Conservation (phyloP, 306 rosid genomes). For the Rosa multiflora region DNA sequence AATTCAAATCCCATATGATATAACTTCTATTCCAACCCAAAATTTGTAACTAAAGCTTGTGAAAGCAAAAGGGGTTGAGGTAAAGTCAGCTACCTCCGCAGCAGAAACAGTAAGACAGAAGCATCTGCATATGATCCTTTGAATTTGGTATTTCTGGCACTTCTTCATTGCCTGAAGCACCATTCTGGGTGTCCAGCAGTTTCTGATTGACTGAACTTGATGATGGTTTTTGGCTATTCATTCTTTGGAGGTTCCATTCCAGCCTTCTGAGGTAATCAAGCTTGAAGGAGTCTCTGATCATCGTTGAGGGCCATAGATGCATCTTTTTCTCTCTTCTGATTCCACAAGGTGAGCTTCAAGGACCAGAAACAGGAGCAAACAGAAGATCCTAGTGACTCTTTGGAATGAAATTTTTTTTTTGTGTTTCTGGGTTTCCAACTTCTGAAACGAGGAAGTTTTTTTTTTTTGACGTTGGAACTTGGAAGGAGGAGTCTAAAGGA, state of each 20-base stretch:
- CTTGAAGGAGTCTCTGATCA: slow-evolving; percentile 44
- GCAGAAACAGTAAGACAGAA: slow-evolving; percentile 34
- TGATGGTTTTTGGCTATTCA: slow-evolving; percentile 29
- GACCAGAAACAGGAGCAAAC: neutral
- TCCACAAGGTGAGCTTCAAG: neutral
- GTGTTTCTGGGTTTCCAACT: neutral
- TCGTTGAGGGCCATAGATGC: slow-evolving; percentile 52
- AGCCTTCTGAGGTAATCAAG: slow-evolving; percentile 31
- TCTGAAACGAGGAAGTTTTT: neutral
- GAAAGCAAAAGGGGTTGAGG: neutral
- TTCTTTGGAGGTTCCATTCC: slow-evolving; percentile 40
- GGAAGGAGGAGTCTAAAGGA: neutral
- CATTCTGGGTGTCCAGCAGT: slow-evolving; percentile 24
- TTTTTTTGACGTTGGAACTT: neutral
- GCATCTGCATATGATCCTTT: neutral
- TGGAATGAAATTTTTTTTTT: neutral
- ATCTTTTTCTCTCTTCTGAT: slow-evolving; percentile 14
- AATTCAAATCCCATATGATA: slow-evolving; percentile 12
- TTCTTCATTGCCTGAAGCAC: slow-evolving; percentile 6
- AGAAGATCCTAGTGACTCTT: neutral
- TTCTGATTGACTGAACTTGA: slow-evolving; percentile 18
- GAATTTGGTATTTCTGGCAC: slow-evolving; percentile 2
- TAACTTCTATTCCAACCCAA: neutral
- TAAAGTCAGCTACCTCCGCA: slow-evolving; percentile 35
- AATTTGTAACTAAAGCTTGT: neutral